Percentiles rank a stretch among this genome's conserved stretches.
Conservation (phyloP, 164 flowering plant species). For the Macadamia integrifolia region DNA sequence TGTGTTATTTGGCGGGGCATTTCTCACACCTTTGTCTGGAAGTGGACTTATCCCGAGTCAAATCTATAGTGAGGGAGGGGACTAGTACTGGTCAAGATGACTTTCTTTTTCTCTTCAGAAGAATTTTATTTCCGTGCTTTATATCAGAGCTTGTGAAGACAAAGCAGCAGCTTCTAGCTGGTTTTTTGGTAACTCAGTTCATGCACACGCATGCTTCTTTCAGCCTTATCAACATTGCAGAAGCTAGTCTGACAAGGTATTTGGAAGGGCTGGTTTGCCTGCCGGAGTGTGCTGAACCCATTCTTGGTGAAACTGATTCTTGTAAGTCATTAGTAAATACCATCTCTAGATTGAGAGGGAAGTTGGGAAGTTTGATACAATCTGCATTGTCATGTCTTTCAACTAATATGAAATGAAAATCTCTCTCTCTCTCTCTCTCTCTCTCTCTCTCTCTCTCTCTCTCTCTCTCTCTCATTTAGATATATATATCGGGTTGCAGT, state of each 20-base stretch:
- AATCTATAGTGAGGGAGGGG: slow-evolving; percentile 9
- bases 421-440: too few species aligned
- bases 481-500: too few species aligned
- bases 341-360: slow-evolving; percentile 37
- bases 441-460: too few species aligned
- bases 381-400: slow-evolving; percentile 53
- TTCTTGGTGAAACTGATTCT: slow-evolving; percentile 12
- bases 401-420: slow-evolving; percentile 27
- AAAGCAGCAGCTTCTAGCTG: slow-evolving; percentile 70
- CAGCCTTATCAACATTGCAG: slow-evolving; percentile 65
- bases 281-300: slow-evolving; percentile 20
- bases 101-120: slow-evolving; percentile 31
- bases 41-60: slow-evolving; percentile 24
- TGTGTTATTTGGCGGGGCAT: slow-evolving; percentile 62
- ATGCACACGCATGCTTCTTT: slow-evolving; percentile 76
- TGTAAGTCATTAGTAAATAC: slow-evolving; percentile 35
- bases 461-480: too few species aligned
- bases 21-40: slow-evolving; percentile 56
- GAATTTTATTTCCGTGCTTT: slow-evolving; percentile 59
- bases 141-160: slow-evolving; percentile 76
- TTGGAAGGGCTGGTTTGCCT: slow-evolving; percentile 42
- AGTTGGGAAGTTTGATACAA: slow-evolving; percentile 33
- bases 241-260: slow-evolving; percentile 55
- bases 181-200: slow-evolving; percentile 58
- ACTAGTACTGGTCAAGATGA: slow-evolving; percentile 5